Conservation (phyloP, 345 rosid genomes). For the Trapa incisa region DNA sequence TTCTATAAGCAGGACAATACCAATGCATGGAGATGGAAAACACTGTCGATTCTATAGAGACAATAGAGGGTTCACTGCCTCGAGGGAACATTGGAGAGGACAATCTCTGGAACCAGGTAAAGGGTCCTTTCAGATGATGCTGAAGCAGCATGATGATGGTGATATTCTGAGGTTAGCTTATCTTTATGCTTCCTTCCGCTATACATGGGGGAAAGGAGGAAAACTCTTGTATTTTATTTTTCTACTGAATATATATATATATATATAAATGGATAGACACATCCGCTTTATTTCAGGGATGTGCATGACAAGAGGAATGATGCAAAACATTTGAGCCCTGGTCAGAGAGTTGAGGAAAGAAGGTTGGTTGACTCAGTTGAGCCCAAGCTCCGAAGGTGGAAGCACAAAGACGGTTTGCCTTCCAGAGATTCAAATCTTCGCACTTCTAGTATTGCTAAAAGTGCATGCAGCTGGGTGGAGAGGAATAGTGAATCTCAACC, state of each 20-base stretch:
- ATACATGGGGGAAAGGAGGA: conserved; percentile 31
- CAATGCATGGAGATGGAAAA: conserved; percentile 52
- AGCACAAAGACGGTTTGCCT: conserved; percentile 59
- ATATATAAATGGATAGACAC: conserved; percentile 17
- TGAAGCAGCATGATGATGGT: conserved; percentile 43
- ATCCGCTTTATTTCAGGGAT: conserved; percentile 37
- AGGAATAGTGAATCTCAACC: conserved; percentile 35
- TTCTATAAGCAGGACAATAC: conserved; percentile 43
- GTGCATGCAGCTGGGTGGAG: conserved; percentile 55
- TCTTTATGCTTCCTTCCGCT: conserved; percentile 31
- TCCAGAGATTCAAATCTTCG: conserved; percentile 77
- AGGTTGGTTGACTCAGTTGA: conserved; percentile 32
- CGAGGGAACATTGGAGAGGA: conserved; percentile 51
- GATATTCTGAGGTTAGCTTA: conserved; percentile 49
- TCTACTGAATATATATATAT: background rate
- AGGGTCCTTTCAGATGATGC: conserved; percentile 38
- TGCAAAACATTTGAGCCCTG: conserved; percentile 31
- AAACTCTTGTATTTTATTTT: background rate
- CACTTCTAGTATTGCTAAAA: conserved; percentile 80
- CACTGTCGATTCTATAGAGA: conserved; percentile 53
- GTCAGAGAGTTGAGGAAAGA: conserved; percentile 40
- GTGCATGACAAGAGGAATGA: conserved; percentile 35
- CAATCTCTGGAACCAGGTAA: conserved; percentile 51
- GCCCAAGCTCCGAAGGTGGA: conserved; percentile 70
- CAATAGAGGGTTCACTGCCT: conserved; percentile 39